phyloP scores from a whole-genome alignment of 2,329 filamentous ascomycete genomes.

The Arachnopeziza araneosa region DNA sequence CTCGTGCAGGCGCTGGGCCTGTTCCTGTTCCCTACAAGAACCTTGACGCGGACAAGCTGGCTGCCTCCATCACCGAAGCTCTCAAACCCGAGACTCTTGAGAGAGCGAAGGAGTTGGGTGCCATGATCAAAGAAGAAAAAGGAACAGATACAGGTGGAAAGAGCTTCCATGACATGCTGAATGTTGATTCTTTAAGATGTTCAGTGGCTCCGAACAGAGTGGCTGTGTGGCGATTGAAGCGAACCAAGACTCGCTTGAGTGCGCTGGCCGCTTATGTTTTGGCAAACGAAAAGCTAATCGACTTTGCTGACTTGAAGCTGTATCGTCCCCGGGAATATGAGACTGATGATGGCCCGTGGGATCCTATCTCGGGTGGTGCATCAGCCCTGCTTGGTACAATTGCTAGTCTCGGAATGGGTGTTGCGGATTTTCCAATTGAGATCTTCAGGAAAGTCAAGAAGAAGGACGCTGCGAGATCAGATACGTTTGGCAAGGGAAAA shows the following conservation, averaged over 20 bases:
- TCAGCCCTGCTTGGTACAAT: conserved; percentile 79
- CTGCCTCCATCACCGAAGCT: conserved; percentile 62
- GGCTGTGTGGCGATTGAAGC: conserved; percentile 41
- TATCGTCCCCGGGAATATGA: conserved; percentile 62
- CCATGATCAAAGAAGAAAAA: conserved; percentile 53
- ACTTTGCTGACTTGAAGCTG: conserved; percentile 16
- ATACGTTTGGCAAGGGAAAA: conserved; percentile 11
- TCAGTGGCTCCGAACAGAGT: conserved; percentile 52
- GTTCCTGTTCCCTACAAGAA: conserved; percentile 63
- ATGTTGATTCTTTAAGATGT: conserved; percentile 49
- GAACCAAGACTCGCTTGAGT: conserved; percentile 53
- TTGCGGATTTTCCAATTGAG: conserved; percentile 65
- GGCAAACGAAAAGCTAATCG: conserved; percentile 42
- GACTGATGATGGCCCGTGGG: conserved; percentile 71
- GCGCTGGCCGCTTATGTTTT: conserved; percentile 59
- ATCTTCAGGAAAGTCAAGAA: conserved; percentile 41
- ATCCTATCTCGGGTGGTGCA: conserved; percentile 72
- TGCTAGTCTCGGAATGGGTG: conserved; percentile 72
- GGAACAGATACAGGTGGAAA: conserved; percentile 60
- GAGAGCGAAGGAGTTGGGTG: conserved; percentile 50
- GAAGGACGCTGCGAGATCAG: conserved; percentile 11
- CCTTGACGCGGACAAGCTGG: conserved; percentile 56
- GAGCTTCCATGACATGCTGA: conserved; percentile 47
- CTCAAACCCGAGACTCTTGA: conserved; percentile 52
- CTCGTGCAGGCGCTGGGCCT: conserved; percentile 58